Evolutionary conservation across 345 rosid species (phyloP).

Genomic region (Pugionium cornutum): DNA sequence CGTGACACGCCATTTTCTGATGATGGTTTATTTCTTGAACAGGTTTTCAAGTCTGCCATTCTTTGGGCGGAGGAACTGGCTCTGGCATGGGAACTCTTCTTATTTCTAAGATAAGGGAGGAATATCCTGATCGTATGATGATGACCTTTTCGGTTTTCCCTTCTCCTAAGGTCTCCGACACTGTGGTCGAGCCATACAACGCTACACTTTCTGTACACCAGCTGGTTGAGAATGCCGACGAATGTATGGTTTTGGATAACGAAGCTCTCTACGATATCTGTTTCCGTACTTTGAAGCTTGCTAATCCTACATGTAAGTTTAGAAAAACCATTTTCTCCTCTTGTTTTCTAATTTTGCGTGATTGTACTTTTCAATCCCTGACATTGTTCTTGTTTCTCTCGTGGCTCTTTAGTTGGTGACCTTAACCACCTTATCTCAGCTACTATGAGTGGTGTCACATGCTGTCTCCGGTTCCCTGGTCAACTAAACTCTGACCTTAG

Average conservation of each 20-base stretch:
- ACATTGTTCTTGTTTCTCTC: constrained; percentile 23
- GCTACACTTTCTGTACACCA: constrained; percentile 39
- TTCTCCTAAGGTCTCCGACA: constrained; percentile 25
- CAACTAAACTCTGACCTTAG: constrained; percentile 47
- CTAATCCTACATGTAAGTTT: constrained; percentile 35
- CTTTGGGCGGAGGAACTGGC: constrained; percentile 41
- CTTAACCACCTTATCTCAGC: constrained; percentile 48
- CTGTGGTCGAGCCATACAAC: constrained; percentile 38
- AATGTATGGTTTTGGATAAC: constrained; percentile 39
- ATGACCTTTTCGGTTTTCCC: constrained; percentile 33
- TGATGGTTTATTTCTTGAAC: no score
- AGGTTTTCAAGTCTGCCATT: constrained; percentile 39
- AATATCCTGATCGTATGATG: constrained; percentile 40
- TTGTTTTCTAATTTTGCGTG: not conserved
- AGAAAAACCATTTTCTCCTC: not conserved
- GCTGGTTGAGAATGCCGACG: constrained; percentile 40
- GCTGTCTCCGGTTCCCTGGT: constrained; percentile 48
- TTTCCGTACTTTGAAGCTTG: constrained; percentile 36
- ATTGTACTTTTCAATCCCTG: not conserved
- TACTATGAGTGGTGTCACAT: constrained; percentile 47
- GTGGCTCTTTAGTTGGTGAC: constrained; percentile 38
- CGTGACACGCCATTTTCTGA: no score
- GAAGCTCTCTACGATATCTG: constrained; percentile 40
- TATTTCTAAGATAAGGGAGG: constrained; percentile 35
- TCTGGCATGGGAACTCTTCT: constrained; percentile 40